These are phyloP conservation scores for Serendipita sp. DNA, from an alignment of 768 basidiomycete genomes.

Conservation along the genomic window DNA sequence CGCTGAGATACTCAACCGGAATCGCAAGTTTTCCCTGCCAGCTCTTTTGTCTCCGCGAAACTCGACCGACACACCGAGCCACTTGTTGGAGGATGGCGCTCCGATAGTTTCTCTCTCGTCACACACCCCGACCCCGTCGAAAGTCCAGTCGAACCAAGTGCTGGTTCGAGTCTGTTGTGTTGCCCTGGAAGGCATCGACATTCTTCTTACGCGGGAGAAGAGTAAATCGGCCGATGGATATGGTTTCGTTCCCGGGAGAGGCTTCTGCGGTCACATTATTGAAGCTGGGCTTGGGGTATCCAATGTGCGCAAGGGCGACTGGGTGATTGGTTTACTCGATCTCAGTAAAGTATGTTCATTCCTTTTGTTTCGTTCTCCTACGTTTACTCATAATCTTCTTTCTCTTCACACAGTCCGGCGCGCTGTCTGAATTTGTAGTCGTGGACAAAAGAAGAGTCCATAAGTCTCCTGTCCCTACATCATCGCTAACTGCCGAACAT, in stretches of 20 bases:
- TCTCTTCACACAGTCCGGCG: conserved; percentile 43
- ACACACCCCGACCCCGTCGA: conserved; percentile 54
- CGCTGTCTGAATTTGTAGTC: conserved; percentile 76
- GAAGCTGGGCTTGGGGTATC: conserved; percentile 71
- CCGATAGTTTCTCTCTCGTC: conserved; percentile 43
- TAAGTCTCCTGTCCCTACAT: conserved; percentile 33
- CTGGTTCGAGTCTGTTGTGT: conserved; percentile 87
- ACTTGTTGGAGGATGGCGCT: neutral
- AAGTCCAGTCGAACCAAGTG: conserved; percentile 50
- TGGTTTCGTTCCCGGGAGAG: conserved; percentile 75
- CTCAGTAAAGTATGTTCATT: conserved; percentile 49
- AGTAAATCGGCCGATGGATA: conserved; percentile 16
- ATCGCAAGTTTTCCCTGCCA: neutral
- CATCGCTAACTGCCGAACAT: conserved; percentile 41
- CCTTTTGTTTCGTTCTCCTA: conserved; percentile 10
- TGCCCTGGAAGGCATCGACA: conserved; percentile 61
- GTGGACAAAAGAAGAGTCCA: conserved; percentile 64
- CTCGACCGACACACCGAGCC: neutral
- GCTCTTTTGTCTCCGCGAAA: neutral
- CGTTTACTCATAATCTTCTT: neutral
- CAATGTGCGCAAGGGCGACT: conserved; percentile 58
- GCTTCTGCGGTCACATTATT: conserved; percentile 69
- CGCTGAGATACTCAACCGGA: conserved; percentile 6
- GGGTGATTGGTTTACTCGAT: conserved; percentile 71
- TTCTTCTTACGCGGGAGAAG: conserved; percentile 40